Evolutionary conservation across 2,329 filamentous ascomycete genomes (phyloP), one percentile per base, ranked within the genome.

Genomic region (Xylaria sp.): DNA sequence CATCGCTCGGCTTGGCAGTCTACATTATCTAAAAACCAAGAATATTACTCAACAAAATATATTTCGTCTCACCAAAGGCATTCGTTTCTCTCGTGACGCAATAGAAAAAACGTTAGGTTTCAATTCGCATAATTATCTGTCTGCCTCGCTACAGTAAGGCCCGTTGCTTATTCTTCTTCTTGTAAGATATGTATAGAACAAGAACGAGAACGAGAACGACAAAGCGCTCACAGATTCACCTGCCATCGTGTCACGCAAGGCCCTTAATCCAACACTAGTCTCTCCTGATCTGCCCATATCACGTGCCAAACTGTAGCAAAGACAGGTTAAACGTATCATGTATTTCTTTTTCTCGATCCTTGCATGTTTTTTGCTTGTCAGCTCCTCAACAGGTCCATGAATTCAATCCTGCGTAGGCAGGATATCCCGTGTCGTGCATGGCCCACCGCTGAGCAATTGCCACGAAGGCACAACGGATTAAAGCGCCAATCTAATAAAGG

Each of bases 281-380:
- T 41, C 39, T 46, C 46, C n/a, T 34, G 34, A 54, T 46, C 48
- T 52, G 23, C 61, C 48, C 34, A 67, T 34, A 69, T 37, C 62
- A 23, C 31, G 15, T 63, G 39, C 62, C 34, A 52, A 37, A 31
- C 57, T 59, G 63, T 68, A 64, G 58, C 44, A 64, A 65, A 65
- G 59, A 41, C 25, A 55, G 63, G 23, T 69, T 69, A 63, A 71
- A 69, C 69, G 69, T 69, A 69, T 66, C 59, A 44, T 66, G 41
- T 37, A 51, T 58, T 60, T 56, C 28, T 65, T 34, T 58, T 58
- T 34, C 55, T 54, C 48, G 15, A 10, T 61, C 25, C 63, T 15
- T 59, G 18, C 44, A 63, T 50, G 55, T 54, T 23, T 50, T 46
- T 20, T 18, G n/a, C 37, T 63, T 28, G 52, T 34, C 28, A n/a